A percentile compares a stretch with the other conserved stretches of the same genome.
Evolutionary conservation across 2,329 filamentous ascomycete genomes (phyloP).

Genomic region (Aspergillus hiratsukae): DNA sequence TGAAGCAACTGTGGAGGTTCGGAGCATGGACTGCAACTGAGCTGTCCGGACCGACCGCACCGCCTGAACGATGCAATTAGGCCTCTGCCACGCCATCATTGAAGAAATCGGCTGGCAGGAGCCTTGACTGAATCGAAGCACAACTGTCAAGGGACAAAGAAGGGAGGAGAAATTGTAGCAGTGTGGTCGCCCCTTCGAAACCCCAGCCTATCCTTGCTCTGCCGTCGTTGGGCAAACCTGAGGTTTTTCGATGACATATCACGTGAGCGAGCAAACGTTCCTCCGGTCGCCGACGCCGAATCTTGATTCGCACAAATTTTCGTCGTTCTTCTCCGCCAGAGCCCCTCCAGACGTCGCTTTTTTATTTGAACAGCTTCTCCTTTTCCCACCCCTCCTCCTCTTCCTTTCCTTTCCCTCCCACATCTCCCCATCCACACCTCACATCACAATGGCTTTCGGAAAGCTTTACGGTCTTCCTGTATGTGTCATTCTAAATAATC

Average conservation of each 20-base stretch:
- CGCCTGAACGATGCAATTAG: slow-evolving; percentile 32
- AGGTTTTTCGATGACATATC: slow-evolving; percentile 22
- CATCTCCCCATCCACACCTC: slow-evolving; percentile 13
- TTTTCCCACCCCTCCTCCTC: slow-evolving; percentile 13
- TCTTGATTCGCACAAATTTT: slow-evolving; percentile 27
- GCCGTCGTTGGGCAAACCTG: slow-evolving; percentile 12
- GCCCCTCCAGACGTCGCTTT: slow-evolving; percentile 15
- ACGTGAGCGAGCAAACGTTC: slow-evolving; percentile 24
- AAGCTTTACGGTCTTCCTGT: slow-evolving; percentile 90
- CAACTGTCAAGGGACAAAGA: background rate
- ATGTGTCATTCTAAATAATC: slow-evolving; percentile 32
- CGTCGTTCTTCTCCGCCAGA: slow-evolving; percentile 14
- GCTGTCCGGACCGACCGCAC: slow-evolving; percentile 28
- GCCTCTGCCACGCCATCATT: slow-evolving; percentile 36
- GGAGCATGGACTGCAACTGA: slow-evolving; percentile 41
- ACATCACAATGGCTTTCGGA: slow-evolving; percentile 82
- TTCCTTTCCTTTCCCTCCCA: slow-evolving; percentile 4
- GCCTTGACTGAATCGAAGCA: slow-evolving; percentile 3
- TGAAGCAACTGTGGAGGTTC: slow-evolving; percentile 25
- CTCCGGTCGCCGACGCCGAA: slow-evolving; percentile 19
- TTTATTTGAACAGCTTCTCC: slow-evolving; percentile 9
- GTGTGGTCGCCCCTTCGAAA: background rate
- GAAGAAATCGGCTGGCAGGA: slow-evolving; percentile 9
- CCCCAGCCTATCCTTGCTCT: background rate
- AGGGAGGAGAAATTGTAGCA: background rate